phyloP scores from a whole-genome alignment of 352 stramenopile genomes.

The Phytophthora crassamura region DNA sequence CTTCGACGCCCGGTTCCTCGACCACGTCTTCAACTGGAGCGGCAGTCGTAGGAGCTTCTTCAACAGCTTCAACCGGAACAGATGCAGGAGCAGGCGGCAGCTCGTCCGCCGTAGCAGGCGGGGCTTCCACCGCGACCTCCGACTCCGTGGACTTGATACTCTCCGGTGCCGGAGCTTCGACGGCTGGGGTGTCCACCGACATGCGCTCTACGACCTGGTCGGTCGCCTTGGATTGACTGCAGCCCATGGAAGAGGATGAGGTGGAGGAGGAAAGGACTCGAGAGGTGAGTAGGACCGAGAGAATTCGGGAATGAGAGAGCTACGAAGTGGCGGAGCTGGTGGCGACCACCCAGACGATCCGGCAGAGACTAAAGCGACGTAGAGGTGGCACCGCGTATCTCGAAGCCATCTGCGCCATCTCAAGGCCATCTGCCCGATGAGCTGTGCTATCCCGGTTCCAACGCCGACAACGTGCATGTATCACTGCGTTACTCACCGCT shows the following conservation, averaged over 20 bases:
- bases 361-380: constrained; percentile 23
- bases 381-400: constrained; percentile 22
- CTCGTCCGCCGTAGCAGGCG: constrained; percentile 15
- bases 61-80: constrained; percentile 10
- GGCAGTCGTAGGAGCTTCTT: constrained; percentile 14
- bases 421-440: constrained; percentile 20
- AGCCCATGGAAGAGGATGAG: constrained; percentile 48
- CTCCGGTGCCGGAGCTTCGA: constrained; percentile 19
- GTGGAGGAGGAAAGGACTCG: constrained; percentile 8
- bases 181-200: constrained; percentile 14
- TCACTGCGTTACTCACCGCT: constrained; percentile 29
- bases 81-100: constrained; percentile 19
- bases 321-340: constrained; percentile 11
- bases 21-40: constrained; percentile 13
- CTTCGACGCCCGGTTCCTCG: constrained; percentile 4
- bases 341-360: constrained; percentile 4
- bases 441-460: neutral
- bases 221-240: constrained; percentile 63
- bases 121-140: constrained; percentile 10
- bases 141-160: constrained; percentile 8
- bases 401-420: constrained; percentile 23
- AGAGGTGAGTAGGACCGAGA: constrained; percentile 23
- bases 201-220: constrained; percentile 52
- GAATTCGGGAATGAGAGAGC: constrained; percentile 39
- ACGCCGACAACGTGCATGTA: neutral